Base-by-base conservation (phyloP, 345 rosid species). In the Odontarrhena argentea region DNA sequence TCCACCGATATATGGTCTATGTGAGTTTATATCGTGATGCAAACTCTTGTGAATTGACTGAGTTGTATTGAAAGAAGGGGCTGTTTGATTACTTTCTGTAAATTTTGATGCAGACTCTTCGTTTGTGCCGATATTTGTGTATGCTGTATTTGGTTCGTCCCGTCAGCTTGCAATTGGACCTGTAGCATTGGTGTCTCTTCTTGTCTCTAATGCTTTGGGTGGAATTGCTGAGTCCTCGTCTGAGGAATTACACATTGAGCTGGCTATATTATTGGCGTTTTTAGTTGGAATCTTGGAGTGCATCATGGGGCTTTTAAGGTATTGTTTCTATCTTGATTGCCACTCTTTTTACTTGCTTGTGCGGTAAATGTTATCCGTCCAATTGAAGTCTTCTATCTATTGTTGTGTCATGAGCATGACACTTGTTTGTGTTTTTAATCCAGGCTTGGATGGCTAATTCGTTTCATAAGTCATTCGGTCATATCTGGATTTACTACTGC, bases 141-240 rank as follows among this genome's bases (percentile, higher is more conserved):
- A 95, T 73, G 88, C 85, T 30, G 49, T 91, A 46, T 91, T 95
- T 37, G 99, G 99, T 52, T 91, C 98, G 3, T 95, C 98, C 38
- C 96, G 98, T 45, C 99, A 95, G 81, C 90, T 95, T 76, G 99
- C 99, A 43, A 81, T 92, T 70, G 99, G 99, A 71, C 99, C 99
- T 35, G 99, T 95, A 35, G 99, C 98, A 45, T 85, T 95, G 84
- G 97, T 95, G 56, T 95, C 99, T 62, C 92, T 95, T 61, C 94
- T 95, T 7, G 98, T 95, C 49, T 95, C 99, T 38, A 95, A 91
- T 78, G 96, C 86, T 48, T 65, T 95, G 61, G 64, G 86, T 3
- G 88, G 76, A 62, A 83, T 89, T 57, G 90, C 72, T 67, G 90
- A 85, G 70, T 70, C 36, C 36, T 32, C 96, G 14, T 82, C 87